A percentile compares a stretch with the other conserved stretches of the same genome.
Evolutionary conservation across 495 filamentous ascomycete species (phyloP).

Genomic region (Aspergillus egyptiacus): DNA sequence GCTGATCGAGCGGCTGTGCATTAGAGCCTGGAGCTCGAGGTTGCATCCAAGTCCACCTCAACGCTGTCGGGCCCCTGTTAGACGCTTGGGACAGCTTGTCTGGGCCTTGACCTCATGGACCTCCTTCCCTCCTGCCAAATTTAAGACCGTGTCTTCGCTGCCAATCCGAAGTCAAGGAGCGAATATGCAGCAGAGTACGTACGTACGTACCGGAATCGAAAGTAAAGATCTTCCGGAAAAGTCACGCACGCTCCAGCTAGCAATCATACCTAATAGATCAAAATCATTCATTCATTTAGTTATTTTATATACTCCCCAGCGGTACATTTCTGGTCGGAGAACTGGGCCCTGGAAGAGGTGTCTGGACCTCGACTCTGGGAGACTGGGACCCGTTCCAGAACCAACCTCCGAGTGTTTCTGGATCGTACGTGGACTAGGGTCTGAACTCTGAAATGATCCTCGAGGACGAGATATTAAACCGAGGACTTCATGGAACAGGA

Average conservation of each 20-base stretch:
- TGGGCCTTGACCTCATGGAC: too few species aligned
- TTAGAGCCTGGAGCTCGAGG: constrained; percentile 4
- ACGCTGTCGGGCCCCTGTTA: background rate
- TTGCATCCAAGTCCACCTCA: constrained; percentile 11
- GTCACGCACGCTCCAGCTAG: constrained; percentile 4
- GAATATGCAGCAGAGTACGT: background rate
- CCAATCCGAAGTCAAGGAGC: background rate
- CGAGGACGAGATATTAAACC: background rate
- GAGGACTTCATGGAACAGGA: background rate
- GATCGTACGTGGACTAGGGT: background rate
- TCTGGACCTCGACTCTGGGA: background rate
- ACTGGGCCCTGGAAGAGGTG: background rate
- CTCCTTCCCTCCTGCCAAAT: background rate
- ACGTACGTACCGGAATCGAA: background rate
- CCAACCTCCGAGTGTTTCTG: background rate
- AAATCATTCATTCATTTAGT: background rate
- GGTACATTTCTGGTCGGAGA: background rate
- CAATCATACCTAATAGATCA: constrained; percentile 10
- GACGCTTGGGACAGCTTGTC: background rate
- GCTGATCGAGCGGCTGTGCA: constrained; percentile 7
- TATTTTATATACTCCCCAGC: too few species aligned
- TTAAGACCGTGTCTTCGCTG: background rate
- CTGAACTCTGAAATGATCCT: background rate
- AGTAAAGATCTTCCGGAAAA: constrained; percentile 10
- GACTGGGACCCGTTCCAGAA: constrained; percentile 1